Evolutionary conservation across 805 yeast genomes (phyloP), one percentile per base, ranked within the genome.

Genomic region (Wickerhamomyces pijperi): DNA sequence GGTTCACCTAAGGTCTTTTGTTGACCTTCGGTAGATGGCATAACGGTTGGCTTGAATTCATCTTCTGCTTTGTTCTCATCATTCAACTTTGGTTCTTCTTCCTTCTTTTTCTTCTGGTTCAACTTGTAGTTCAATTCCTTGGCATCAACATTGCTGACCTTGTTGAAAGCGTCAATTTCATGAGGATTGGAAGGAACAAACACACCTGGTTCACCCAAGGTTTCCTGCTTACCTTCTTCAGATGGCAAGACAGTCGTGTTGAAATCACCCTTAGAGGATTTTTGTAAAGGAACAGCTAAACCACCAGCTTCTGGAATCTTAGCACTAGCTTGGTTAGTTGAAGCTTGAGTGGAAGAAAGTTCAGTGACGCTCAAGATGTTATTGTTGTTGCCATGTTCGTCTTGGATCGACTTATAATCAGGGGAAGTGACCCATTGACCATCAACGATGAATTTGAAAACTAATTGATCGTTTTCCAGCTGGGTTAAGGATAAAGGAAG

Each of bases 151-250:
- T 72, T 63, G 34, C 59, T 41, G 17, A 70, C 67, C 42, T 70
- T 65, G 36, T 60, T 58, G 51, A 82, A 77, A 33, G 72, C 90
- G 38, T 67, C 60, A 50, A 80, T 72, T 16, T 72, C 64, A 36
- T 70, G 73, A 16, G 80, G 68, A 48, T 81, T 59, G 28, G 65
- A 70, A 28, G 80, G 70, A 45, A 82, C 57, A 34, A 65, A 75
- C 44, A 82, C 68, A 36, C 95, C 95, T 21, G 92, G 86, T 52
- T 82, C 88, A 37, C 85, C 82, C 12, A 31, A 15, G 15, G 70
- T 46, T 21, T 67, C 50, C 34, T 61, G 65, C 34, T 61, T 45
- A 16, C 61, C 62, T 45, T 63, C 68, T 20, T 54, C 44, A 1
- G 65, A 54, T 12, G 76, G 75, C 56, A 68, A 37, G 29, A 68